Evolutionary conservation across 805 yeast species (phyloP), one percentile per base, ranked within the genome.

Genomic region (Pichia scutulata): DNA sequence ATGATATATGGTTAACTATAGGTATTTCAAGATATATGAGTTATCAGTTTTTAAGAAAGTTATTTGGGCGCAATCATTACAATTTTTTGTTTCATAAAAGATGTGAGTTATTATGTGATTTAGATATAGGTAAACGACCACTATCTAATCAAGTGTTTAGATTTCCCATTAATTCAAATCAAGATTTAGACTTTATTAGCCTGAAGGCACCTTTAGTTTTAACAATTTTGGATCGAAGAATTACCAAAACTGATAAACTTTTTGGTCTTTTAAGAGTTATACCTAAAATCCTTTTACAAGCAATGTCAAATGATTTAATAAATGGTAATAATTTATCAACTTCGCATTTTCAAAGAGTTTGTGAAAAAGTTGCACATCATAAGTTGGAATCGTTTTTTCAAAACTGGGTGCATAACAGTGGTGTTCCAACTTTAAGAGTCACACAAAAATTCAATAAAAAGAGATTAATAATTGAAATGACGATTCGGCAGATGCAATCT

Each of bases 181-280:
- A 69, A 19, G 95, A 87, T 57, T 65, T 92, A 7, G 74, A 72
- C 0, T 92, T 92, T 59, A 67, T 92, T 21, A 75, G 75, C 42
- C 68, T 92, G 44, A 93, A 93, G 60, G 83, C 97, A 0, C 97
- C 98, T 0, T 70, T 90, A 47, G 90, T 93, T 1, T 63, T 93
- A 44, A 85, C 80, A 59, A 89, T 92, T 39, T 70, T 93, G 26
- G 97, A 93, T 62, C 77, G 87, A 44, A 74, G 99, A 55, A 89
- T 93, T 96, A 90, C 96, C 1, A 93, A 93, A 62, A 89, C 97
- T 1, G 98, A 95, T 63, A 84, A 90, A 55, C 86, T 96, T 0
- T 86, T 93, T 65, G 99, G 99, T 2, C 71, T 93, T 52, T 81
- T 90, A 3, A 79, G 99, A 55, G 97, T 89, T 0, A 76, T 93